Conservation (phyloP, 108 stramenopile species). For the Phaeodactylum tricornutum region DNA sequence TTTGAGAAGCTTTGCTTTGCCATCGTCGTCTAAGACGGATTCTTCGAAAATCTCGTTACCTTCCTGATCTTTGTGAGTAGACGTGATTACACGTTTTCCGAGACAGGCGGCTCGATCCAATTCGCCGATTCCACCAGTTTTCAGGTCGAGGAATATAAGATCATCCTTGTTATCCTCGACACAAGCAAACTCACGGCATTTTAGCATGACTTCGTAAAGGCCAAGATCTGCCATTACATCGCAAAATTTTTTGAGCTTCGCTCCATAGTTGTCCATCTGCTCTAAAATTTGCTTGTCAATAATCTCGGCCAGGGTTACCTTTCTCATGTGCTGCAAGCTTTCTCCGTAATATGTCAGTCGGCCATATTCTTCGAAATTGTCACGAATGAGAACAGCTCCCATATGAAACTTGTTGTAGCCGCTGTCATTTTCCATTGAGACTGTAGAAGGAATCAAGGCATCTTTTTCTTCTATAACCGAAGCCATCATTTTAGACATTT, state of each 20-base stretch:
- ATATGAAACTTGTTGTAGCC: slow-evolving; percentile 13
- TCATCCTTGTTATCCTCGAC: too few species aligned
- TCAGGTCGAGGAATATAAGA: slow-evolving; percentile 20
- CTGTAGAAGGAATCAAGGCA: neutral
- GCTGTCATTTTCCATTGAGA: neutral
- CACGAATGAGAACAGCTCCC: slow-evolving; percentile 11
- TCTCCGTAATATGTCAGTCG: slow-evolving; percentile 5
- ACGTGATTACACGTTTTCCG: too few species aligned
- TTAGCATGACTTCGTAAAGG: slow-evolving; percentile 16
- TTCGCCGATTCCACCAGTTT: slow-evolving; percentile 14
- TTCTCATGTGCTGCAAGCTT: slow-evolving; percentile 1
- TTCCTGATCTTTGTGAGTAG: too few species aligned
- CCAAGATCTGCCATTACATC: slow-evolving; percentile 21
- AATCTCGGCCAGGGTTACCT: neutral
- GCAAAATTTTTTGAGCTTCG: slow-evolving; percentile 8
- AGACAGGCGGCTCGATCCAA: too few species aligned
- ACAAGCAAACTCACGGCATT: too few species aligned
- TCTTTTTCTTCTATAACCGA: neutral
- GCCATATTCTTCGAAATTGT: slow-evolving; percentile 7
- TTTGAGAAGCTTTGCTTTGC: too few species aligned
- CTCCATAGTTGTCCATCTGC: slow-evolving; percentile 8
- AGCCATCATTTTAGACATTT: neutral
- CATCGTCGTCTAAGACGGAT: too few species aligned
- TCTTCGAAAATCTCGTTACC: too few species aligned
- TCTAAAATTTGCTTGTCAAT: slow-evolving; percentile 9